These are phyloP conservation scores for Leccinum solheimii DNA, from an alignment of 1,284 basidiomycete genomes.

Conservation along the genomic window DNA sequence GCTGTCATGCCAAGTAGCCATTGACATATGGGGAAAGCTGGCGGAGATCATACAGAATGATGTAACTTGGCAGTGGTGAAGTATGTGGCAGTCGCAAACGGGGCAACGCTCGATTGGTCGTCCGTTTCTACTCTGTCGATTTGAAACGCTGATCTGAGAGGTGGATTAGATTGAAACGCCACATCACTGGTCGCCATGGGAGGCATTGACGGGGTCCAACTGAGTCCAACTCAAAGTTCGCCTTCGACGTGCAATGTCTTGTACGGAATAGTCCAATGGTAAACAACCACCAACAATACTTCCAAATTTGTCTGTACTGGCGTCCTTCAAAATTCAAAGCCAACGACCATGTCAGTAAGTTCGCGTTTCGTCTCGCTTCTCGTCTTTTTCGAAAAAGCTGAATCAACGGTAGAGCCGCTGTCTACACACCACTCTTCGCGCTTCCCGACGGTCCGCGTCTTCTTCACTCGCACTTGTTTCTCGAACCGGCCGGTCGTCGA, in stretches of 20 bases:
- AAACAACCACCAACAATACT: constrained; percentile 28
- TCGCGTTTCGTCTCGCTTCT: neutral
- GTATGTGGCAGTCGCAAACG: neutral
- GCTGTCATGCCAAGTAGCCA: neutral
- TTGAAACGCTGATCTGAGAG: neutral
- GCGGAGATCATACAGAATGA: neutral
- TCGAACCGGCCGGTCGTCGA: constrained; percentile 30
- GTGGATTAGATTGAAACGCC: neutral
- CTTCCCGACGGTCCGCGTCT: constrained; percentile 14
- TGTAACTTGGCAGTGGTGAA: neutral
- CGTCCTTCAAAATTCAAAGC: constrained; percentile 16
- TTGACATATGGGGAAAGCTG: neutral
- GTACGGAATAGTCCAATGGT: neutral
- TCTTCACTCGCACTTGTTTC: constrained; percentile 17
- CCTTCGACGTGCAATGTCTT: no score
- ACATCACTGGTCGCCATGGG: neutral
- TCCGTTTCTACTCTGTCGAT: neutral
- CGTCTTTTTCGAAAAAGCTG: neutral
- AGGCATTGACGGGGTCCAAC: neutral
- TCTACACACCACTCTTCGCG: constrained; percentile 16
- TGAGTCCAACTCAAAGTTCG: neutral
- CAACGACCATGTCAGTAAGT: constrained; percentile 29
- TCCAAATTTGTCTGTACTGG: constrained; percentile 18
- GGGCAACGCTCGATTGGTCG: neutral
- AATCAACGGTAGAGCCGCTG: constrained; percentile 19